These are phyloP conservation scores for Lepidium sativum DNA, from an alignment of 345 rosid species.

Conservation along the genomic window DNA sequence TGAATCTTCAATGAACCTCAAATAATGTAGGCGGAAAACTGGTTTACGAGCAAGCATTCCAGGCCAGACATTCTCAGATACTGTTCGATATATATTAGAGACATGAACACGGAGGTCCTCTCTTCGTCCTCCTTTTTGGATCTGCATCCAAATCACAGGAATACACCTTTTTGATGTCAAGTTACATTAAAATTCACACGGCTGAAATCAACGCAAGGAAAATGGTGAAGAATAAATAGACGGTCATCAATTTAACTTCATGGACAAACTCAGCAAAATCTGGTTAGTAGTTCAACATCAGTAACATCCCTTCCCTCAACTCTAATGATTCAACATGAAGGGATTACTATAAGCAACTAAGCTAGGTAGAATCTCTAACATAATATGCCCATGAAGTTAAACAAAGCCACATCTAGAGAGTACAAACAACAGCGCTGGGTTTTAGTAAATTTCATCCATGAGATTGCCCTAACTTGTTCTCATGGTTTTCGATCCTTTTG, in stretches of 20 bases:
- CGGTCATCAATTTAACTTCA: not conserved
- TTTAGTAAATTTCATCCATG: slow-evolving; percentile 2
- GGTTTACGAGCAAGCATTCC: slow-evolving; percentile 82
- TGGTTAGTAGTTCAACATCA: not conserved
- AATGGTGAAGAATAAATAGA: slow-evolving; percentile 6
- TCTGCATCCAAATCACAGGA: slow-evolving; percentile 39
- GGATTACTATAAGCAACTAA: slow-evolving; percentile 2
- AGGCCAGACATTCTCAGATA: slow-evolving; percentile 97
- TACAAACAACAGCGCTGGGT: slow-evolving; percentile 4
- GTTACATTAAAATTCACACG: not conserved
- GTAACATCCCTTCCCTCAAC: slow-evolving; percentile 13
- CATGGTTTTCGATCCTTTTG: not conserved
- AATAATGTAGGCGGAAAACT: slow-evolving; percentile 80
- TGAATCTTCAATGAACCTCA: slow-evolving; percentile 85
- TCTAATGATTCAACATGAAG: not conserved
- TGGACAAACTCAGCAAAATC: not conserved
- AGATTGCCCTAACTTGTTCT: not conserved
- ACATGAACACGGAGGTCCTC: slow-evolving; percentile 87
- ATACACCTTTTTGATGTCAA: slow-evolving; percentile 1
- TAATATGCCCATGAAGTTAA: slow-evolving; percentile 2
- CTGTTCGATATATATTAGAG: slow-evolving; percentile 81
- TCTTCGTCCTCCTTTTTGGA: slow-evolving; percentile 79
- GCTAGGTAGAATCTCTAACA: slow-evolving; percentile 1
- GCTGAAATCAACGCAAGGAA: slow-evolving; percentile 1
- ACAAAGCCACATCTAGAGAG: slow-evolving; percentile 6